Evolutionary conservation across 2,329 filamentous ascomycete genomes (phyloP).

Genomic region (Xylariaceae sp.): DNA sequence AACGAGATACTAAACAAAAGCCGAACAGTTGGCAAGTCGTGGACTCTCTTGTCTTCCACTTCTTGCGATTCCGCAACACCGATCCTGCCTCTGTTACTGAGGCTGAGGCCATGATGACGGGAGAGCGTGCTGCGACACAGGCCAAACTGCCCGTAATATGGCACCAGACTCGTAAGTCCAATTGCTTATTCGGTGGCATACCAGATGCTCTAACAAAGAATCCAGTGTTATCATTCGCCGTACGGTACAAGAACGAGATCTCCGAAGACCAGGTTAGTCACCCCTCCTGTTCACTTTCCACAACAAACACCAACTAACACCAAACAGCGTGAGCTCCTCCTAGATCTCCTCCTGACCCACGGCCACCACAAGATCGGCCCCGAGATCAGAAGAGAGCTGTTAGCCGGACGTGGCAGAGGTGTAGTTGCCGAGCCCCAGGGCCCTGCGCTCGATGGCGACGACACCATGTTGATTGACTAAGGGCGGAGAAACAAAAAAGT

Average conservation of each 20-base stretch:
- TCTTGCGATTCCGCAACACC: slow-evolving; percentile 76
- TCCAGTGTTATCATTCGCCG: slow-evolving; percentile 74
- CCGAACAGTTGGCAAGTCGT: slow-evolving; percentile 68
- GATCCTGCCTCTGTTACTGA: slow-evolving; percentile 53
- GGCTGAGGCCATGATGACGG: slow-evolving; percentile 49
- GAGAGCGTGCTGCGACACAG: slow-evolving; percentile 45
- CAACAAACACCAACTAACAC: slow-evolving; percentile 1
- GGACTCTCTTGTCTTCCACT: slow-evolving; percentile 93
- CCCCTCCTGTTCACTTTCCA: background rate
- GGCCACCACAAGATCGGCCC: slow-evolving; percentile 87
- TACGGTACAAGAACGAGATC: slow-evolving; percentile 92
- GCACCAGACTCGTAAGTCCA: slow-evolving; percentile 65
- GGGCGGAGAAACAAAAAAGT: too few relatives aligned
- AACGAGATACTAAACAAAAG: background rate
- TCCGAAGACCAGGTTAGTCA: slow-evolving; percentile 69
- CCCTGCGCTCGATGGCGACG: slow-evolving; percentile 65
- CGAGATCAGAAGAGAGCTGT: slow-evolving; percentile 79
- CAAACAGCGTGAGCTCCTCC: slow-evolving; percentile 64
- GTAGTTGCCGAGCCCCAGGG: slow-evolving; percentile 58
- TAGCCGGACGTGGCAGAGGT: slow-evolving; percentile 82
- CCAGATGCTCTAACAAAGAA: background rate
- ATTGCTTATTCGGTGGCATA: too few relatives aligned
- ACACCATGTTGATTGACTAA: slow-evolving; percentile 76
- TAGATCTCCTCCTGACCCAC: slow-evolving; percentile 78
- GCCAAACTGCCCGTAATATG: slow-evolving; percentile 83